A percentile compares a stretch with the other conserved stretches of the same genome.
phyloP scores from a whole-genome alignment of 2,329 filamentous ascomycete species.

The Fusarium sp. region DNA sequence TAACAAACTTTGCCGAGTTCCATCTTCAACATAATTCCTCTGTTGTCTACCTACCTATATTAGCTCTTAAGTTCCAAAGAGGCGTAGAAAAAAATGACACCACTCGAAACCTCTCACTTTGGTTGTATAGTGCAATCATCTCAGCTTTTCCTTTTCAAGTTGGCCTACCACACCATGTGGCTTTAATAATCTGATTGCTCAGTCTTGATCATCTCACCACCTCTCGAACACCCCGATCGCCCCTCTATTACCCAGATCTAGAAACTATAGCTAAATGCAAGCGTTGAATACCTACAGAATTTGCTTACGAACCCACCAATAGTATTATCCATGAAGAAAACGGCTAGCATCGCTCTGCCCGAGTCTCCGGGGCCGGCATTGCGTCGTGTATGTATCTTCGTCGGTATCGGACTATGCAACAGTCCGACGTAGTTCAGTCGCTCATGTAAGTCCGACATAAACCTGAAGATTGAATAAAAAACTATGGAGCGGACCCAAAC shows the following conservation, averaged over 20 bases:
- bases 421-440: slow-evolving; percentile 16
- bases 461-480: slow-evolving; percentile 5
- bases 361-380: background rate
- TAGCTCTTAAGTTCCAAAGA: no score
- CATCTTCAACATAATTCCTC: background rate
- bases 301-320: slow-evolving; percentile 10
- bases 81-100: background rate
- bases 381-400: background rate
- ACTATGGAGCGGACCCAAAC: slow-evolving; percentile 27
- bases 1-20: background rate
- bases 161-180: slow-evolving; percentile 1
- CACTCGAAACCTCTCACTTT: background rate
- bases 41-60: no score
- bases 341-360: background rate
- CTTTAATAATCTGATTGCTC: slow-evolving; percentile 14
- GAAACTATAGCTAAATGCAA: slow-evolving; percentile 6
- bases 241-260: slow-evolving; percentile 26
- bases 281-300: background rate
- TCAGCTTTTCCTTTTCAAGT: background rate
- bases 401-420: slow-evolving; percentile 5
- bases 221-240: slow-evolving; percentile 8
- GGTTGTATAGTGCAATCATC: background rate
- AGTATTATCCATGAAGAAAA: background rate
- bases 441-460: slow-evolving; percentile 8
- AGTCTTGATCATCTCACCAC: slow-evolving; percentile 31